phyloP scores from a whole-genome alignment of 129 eudicot genomes.

The Lactuca saligna region DNA sequence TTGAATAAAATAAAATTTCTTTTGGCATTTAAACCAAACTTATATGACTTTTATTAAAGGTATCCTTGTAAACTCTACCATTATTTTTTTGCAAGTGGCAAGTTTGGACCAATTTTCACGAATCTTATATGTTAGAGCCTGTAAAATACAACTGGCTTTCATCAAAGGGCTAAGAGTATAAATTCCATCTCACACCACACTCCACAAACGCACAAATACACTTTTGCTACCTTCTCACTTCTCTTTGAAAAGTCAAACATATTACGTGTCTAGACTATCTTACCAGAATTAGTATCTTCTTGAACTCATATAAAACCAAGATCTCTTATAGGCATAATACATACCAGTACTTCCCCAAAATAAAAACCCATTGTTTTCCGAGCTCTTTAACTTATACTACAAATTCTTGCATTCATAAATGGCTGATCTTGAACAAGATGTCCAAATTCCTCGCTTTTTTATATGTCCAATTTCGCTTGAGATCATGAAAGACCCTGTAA shows the following conservation, averaged over 20 bases:
- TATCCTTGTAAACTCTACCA: neutral
- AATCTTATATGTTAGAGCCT: neutral
- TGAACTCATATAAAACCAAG: neutral
- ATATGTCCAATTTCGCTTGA: constrained; percentile 38
- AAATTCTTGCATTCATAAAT: constrained; percentile 3
- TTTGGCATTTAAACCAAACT: no score
- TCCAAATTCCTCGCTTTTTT: constrained; percentile 28
- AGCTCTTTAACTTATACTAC: neutral
- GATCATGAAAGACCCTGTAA: constrained; percentile 39
- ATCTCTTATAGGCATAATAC: neutral
- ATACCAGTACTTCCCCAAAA: neutral
- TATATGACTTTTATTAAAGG: no score
- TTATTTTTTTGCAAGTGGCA: neutral
- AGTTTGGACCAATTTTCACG: neutral
- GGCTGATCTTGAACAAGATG: neutral
- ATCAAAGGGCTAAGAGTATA: neutral
- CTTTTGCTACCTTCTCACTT: neutral
- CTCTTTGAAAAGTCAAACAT: constrained; percentile 32
- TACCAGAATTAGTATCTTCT: neutral
- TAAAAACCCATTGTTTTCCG: neutral
- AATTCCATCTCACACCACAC: neutral
- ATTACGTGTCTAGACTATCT: constrained; percentile 43
- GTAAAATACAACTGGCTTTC: neutral
- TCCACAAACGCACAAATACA: neutral
- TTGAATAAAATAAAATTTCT: no score